Percentiles rank a stretch among this genome's conserved stretches.
phyloP scores from a whole-genome alignment of 768 basidiomycete species.

The Boletellus ananas region DNA sequence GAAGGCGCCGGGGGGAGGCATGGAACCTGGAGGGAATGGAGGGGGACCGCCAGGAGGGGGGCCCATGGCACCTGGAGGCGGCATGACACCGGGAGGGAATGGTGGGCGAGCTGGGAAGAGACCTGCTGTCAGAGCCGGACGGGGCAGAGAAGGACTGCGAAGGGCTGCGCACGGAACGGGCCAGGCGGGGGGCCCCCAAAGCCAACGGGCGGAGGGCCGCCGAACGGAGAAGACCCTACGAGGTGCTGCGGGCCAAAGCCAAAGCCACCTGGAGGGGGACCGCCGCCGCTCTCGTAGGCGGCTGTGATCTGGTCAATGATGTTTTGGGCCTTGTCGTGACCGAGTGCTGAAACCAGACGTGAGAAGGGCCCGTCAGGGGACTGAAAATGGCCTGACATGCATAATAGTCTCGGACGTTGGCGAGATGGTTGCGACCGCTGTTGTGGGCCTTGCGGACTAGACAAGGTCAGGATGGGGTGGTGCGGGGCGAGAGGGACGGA shows the following conservation, averaged over 20 bases:
- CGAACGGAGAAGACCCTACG: conserved; percentile 50
- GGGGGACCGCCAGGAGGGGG: conserved; percentile 60
- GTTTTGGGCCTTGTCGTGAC: conserved; percentile 95
- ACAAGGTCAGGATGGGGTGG: conserved; percentile 7
- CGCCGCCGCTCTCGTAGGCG: conserved; percentile 82
- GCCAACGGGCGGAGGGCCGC: conserved; percentile 46
- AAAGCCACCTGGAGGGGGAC: conserved; percentile 84
- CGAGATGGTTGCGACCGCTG: conserved; percentile 92
- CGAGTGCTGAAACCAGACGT: conserved; percentile 52
- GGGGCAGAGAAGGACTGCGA: not conserved
- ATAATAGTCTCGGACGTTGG: conserved; percentile 97
- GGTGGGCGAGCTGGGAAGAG: conserved; percentile 54
- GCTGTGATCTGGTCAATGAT: conserved; percentile 99
- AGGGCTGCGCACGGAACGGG: conserved; percentile 13
- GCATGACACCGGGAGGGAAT: conserved; percentile 59
- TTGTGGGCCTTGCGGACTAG: conserved; percentile 97
- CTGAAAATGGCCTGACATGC: conserved; percentile 56
- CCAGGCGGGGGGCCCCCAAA: conserved; percentile 46
- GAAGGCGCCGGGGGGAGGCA: conserved; percentile 47
- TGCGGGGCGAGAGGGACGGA: conserved; percentile 28
- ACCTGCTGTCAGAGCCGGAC: conserved; percentile 3
- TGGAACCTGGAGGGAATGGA: conserved; percentile 66
- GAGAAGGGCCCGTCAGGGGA: not conserved
- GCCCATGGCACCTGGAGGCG: conserved; percentile 46
- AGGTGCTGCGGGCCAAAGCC: conserved; percentile 83